Evolutionary conservation across 768 basidiomycete species (phyloP).

Genomic region (Hypholoma sublateritium): DNA sequence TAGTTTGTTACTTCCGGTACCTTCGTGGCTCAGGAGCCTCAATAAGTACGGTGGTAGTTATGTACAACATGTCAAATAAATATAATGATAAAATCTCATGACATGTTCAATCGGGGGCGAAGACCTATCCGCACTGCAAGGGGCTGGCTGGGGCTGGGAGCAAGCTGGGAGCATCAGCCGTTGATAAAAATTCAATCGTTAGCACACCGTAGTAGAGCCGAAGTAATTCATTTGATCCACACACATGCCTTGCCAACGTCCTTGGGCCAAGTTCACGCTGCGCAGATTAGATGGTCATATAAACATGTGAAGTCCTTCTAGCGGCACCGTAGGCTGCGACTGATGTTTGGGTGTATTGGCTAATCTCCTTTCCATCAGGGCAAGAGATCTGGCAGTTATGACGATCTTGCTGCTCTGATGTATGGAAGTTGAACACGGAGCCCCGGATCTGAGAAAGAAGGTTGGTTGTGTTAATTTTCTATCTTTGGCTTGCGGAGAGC

Average conservation of each 20-base stretch:
- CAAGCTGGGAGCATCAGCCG: background rate
- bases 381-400: background rate
- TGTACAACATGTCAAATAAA: background rate
- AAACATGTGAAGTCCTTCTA: conserved; percentile 4
- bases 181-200: background rate
- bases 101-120: no score
- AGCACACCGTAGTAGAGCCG: background rate
- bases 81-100: background rate
- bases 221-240: background rate
- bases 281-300: conserved; percentile 4
- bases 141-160: no score
- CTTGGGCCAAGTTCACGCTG: background rate
- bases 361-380: background rate
- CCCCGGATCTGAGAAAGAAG: conserved; percentile 8
- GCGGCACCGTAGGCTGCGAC: background rate
- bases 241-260: background rate
- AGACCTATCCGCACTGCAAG: no score
- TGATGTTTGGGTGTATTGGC: conserved; percentile 3
- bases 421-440: background rate
- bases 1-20: background rate
- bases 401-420: background rate
- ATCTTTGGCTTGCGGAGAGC: conserved; percentile 6
- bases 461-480: conserved; percentile 10
- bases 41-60: background rate
- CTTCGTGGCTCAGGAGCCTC: background rate